Evolutionary conservation across 179 eudicot genomes (phyloP).

Genomic region (Beta macrorhiza): DNA sequence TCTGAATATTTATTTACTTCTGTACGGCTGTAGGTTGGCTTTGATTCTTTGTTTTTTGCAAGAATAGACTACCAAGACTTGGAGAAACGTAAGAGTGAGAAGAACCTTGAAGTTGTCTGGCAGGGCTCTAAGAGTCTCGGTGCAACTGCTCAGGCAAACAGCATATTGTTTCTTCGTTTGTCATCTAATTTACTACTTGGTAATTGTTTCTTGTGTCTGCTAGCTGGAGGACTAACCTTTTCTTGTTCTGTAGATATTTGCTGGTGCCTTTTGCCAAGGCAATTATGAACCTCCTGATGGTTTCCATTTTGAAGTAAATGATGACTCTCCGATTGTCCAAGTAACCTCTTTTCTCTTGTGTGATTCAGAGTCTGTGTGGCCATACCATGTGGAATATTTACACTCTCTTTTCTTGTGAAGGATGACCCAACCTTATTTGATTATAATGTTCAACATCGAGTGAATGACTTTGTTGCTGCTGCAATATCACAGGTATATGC

Average conservation of each 20-base stretch:
- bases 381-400: slow-evolving; percentile 6
- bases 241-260: slow-evolving; percentile 59
- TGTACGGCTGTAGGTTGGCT: slow-evolving; percentile 68
- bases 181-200: neutral
- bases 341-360: slow-evolving; percentile 34
- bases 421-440: slow-evolving; percentile 81
- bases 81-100: slow-evolving; percentile 70
- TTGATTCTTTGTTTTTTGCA: slow-evolving; percentile 83
- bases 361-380: neutral
- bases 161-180: slow-evolving; percentile 14
- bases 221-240: slow-evolving; percentile 5
- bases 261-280: slow-evolving; percentile 80
- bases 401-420: slow-evolving; percentile 45
- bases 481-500: slow-evolving; percentile 74
- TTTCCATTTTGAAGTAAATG: slow-evolving; percentile 82
- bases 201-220: neutral
- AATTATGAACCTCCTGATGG: slow-evolving; percentile 89
- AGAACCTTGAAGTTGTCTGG: slow-evolving; percentile 91
- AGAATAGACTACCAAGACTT: slow-evolving; percentile 97
- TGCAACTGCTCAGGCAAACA: slow-evolving; percentile 67
- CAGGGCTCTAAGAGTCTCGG: slow-evolving; percentile 77
- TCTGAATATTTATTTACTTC: neutral
- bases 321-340: slow-evolving; percentile 77
- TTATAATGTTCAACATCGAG: slow-evolving; percentile 90
- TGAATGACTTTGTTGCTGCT: slow-evolving; percentile 82